These are phyloP conservation scores for Pholiota microspora DNA, from an alignment of 768 basidiomycete species.

Conservation along the genomic window DNA sequence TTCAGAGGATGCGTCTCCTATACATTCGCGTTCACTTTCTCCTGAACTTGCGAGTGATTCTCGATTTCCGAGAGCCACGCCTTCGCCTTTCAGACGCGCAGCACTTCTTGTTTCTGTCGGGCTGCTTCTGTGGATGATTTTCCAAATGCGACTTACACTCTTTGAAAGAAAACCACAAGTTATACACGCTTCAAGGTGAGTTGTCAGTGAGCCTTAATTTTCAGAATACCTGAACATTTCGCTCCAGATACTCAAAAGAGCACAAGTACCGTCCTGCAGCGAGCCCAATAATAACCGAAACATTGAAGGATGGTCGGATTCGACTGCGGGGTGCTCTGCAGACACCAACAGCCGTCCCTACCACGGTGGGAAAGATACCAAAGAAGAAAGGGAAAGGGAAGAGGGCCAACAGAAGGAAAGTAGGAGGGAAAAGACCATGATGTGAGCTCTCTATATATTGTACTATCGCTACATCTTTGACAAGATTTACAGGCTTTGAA, in stretches of 20 bases:
- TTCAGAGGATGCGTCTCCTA: slow-evolving; percentile 2
- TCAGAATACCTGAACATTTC: not conserved
- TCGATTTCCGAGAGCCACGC: slow-evolving; percentile 37
- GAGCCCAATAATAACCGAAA: slow-evolving; percentile 79
- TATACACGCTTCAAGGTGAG: slow-evolving; percentile 64
- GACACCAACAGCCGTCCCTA: slow-evolving; percentile 27
- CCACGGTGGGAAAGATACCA: slow-evolving; percentile 15
- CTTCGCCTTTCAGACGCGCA: slow-evolving; percentile 45
- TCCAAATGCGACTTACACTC: slow-evolving; percentile 29
- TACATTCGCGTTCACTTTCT: slow-evolving; percentile 5
- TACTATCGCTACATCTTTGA: too few relatives aligned
- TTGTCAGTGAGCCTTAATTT: not conserved
- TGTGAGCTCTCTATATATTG: too few relatives aligned
- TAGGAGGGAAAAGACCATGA: not conserved
- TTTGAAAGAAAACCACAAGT: slow-evolving; percentile 36
- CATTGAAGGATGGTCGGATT: slow-evolving; percentile 65
- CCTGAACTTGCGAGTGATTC: slow-evolving; percentile 17
- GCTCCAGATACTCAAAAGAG: slow-evolving; percentile 74
- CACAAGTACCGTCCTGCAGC: slow-evolving; percentile 83
- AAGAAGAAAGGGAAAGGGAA: not conserved
- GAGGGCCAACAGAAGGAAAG: not conserved
- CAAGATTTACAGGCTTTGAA: too few relatives aligned
- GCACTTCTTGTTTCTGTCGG: slow-evolving; percentile 39
- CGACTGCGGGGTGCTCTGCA: slow-evolving; percentile 70
- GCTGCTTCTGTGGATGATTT: slow-evolving; percentile 43